Conservation (phyloP, 116 monocot genomes). For the Zostera marina region DNA sequence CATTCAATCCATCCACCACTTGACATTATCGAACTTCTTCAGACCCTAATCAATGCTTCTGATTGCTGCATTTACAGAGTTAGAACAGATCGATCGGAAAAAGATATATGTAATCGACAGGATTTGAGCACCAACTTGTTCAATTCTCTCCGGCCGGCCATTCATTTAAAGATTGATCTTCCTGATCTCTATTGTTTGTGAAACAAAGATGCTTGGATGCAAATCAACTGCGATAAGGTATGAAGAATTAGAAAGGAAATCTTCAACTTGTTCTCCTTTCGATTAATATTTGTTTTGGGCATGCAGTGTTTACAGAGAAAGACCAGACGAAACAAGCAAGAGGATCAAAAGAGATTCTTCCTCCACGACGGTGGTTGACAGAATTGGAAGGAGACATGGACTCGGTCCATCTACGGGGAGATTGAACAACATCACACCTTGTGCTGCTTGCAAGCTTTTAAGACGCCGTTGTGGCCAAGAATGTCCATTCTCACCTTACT, state of each 20-base stretch:
- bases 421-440: slow-evolving; percentile 63
- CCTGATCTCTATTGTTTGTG: not conserved
- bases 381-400: slow-evolving; percentile 12
- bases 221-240: slow-evolving; percentile 1
- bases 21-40: too few relatives aligned
- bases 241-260: too few relatives aligned
- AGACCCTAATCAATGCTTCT: too few relatives aligned
- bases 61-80: too few relatives aligned
- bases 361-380: slow-evolving; percentile 5
- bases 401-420: slow-evolving; percentile 19
- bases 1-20: too few relatives aligned
- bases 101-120: too few relatives aligned
- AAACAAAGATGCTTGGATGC: slow-evolving; percentile 2
- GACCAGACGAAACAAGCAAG: slow-evolving; percentile 43
- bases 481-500: slow-evolving; percentile 95
- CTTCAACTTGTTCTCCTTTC: too few relatives aligned
- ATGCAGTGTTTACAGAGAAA: slow-evolving; percentile 20
- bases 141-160: too few relatives aligned
- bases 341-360: slow-evolving; percentile 49
- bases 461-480: slow-evolving; percentile 87
- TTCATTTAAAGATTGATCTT: too few relatives aligned
- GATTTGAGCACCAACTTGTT: too few relatives aligned
- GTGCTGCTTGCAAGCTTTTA: slow-evolving; percentile 93
- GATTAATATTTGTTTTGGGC: not conserved
- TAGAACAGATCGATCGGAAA: too few relatives aligned